phyloP scores from a whole-genome alignment of 805 yeast species.

The Suhomyces canberraensis region DNA sequence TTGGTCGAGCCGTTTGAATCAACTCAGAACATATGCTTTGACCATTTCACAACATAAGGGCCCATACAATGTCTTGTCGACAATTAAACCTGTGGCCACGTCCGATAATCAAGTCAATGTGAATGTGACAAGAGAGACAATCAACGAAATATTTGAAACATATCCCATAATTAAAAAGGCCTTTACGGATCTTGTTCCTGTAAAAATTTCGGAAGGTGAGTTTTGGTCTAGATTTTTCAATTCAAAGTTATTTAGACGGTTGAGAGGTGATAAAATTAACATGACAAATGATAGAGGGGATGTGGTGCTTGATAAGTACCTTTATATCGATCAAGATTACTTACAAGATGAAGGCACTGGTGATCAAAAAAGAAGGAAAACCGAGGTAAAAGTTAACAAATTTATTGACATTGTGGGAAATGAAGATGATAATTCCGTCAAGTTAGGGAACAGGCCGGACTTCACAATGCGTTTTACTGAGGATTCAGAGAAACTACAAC shows the following conservation, averaged over 20 bases:
- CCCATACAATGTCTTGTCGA: conserved; percentile 88
- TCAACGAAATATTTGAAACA: conserved; percentile 83
- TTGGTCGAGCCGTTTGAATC: conserved; percentile 80
- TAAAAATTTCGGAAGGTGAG: conserved; percentile 76
- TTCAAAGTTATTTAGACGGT: conserved; percentile 79
- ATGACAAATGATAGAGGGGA: conserved; percentile 78
- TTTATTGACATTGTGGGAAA: conserved; percentile 80
- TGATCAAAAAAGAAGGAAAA: conserved; percentile 19
- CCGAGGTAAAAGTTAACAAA: conserved; percentile 53
- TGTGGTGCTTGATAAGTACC: conserved; percentile 76
- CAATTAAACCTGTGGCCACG: conserved; percentile 91
- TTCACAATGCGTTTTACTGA: conserved; percentile 76
- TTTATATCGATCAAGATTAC: conserved; percentile 63
- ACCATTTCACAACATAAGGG: conserved; percentile 83
- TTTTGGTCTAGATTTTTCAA: conserved; percentile 96
- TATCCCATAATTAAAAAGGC: conserved; percentile 91
- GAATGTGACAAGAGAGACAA: conserved; percentile 85
- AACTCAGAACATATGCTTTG: conserved; percentile 81
- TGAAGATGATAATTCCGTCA: conserved; percentile 72
- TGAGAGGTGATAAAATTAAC: conserved; percentile 81
- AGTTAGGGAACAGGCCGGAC: conserved; percentile 79
- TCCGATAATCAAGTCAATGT: conserved; percentile 92
- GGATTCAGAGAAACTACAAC: conserved; percentile 13
- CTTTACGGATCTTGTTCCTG: conserved; percentile 85
- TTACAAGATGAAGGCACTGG: conserved; percentile 40